Evolutionary conservation across 345 rosid species (phyloP).

Genomic region (Citrus reticulata): DNA sequence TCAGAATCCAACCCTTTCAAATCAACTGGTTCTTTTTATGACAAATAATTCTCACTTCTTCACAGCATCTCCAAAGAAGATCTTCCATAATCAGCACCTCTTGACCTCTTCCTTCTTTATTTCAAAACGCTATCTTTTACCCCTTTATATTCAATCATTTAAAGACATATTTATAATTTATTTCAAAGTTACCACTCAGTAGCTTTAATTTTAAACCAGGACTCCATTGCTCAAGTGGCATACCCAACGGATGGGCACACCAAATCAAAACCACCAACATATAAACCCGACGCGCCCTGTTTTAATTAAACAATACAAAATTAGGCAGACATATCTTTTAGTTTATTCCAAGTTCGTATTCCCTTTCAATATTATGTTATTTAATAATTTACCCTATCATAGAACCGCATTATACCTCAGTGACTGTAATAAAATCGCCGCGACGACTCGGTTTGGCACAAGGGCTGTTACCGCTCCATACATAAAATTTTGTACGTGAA

Average conservation of each 20-base stretch:
- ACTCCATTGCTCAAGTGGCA: background rate
- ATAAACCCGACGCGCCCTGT: background rate
- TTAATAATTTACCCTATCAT: background rate
- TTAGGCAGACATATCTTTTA: too few species aligned
- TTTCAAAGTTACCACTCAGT: background rate
- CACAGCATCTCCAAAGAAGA: background rate
- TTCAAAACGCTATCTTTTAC: background rate
- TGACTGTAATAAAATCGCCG: too few species aligned
- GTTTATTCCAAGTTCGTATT: background rate
- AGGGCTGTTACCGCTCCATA: too few species aligned
- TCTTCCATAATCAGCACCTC: background rate
- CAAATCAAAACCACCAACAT: background rate
- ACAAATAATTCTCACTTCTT: background rate
- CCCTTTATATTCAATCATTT: background rate
- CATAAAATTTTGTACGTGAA: too few species aligned
- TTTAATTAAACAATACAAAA: too few species aligned
- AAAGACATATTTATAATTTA: background rate
- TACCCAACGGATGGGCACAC: background rate
- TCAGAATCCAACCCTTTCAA: slow-evolving; percentile 27
- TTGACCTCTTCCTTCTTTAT: background rate
- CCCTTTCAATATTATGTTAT: background rate
- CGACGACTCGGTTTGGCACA: too few species aligned
- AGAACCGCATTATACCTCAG: background rate
- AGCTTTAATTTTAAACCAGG: background rate
- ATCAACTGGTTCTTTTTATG: slow-evolving; percentile 11